Evolutionary conservation across 306 rosid species (phyloP).

Genomic region (Prunus armeniaca): DNA sequence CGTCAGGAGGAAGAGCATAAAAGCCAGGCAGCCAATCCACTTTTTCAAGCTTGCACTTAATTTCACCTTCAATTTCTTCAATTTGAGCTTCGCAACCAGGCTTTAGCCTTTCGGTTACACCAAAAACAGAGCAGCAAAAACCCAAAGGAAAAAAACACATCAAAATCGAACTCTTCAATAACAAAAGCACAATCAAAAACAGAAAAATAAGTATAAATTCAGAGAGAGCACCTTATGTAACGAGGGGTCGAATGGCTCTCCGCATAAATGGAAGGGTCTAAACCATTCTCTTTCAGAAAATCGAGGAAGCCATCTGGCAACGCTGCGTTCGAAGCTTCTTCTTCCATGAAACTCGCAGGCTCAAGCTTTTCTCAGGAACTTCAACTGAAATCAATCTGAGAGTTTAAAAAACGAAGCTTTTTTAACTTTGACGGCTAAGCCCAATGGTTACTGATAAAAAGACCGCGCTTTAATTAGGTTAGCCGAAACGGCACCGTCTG

Average conservation of each 20-base stretch:
- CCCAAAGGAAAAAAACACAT: neutral
- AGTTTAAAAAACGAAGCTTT: neutral
- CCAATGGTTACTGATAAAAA: neutral
- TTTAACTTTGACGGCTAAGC: neutral
- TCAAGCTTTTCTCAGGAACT: neutral
- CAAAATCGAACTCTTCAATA: neutral
- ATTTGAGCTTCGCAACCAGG: slow-evolving; percentile 63
- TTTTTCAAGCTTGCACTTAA: slow-evolving; percentile 56
- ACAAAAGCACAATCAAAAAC: neutral
- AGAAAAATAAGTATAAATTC: neutral
- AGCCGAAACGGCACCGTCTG: neutral
- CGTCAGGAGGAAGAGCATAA: slow-evolving; percentile 61
- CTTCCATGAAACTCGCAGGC: slow-evolving; percentile 19
- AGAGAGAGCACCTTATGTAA: slow-evolving; percentile 56
- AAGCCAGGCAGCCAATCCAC: slow-evolving; percentile 72
- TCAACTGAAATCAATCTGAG: neutral
- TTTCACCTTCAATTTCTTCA: slow-evolving; percentile 64
- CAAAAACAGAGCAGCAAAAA: neutral
- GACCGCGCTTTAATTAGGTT: neutral
- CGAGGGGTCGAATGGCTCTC: slow-evolving; percentile 70
- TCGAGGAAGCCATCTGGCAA: slow-evolving; percentile 61
- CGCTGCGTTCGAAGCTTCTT: slow-evolving; percentile 32
- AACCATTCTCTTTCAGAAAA: slow-evolving; percentile 59
- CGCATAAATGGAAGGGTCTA: slow-evolving; percentile 71
- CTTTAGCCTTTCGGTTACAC: slow-evolving; percentile 49